Base-by-base conservation (phyloP, 352 stramenopile genomes). In the Thalassiosira livingstoniorum region DNA sequence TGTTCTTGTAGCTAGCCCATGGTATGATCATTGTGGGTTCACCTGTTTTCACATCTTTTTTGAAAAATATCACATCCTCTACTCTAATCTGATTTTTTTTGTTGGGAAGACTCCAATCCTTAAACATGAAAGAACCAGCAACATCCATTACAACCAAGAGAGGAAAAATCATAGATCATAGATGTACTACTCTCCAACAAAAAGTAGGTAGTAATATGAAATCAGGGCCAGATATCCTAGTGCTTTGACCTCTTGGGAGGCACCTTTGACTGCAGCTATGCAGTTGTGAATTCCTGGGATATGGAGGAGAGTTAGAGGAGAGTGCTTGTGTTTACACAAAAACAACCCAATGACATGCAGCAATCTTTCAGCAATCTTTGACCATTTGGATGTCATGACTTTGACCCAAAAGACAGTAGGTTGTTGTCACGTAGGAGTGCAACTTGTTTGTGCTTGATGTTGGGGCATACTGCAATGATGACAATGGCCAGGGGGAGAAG, bases 101-200 rank as follows among this genome's bases (percentile, higher is more conserved):
- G 29, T 58, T 58, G 21, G 21, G 47, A 58, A 29, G 21, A 11
- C 5, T 15, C 27, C 21, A 4, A 4, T 4, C 21, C 27, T 11
- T 5, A 7, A 29, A 29, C 27, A n/a, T 23, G 27, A 18, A 32
- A 45, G 7, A n/a, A n/a, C n/a, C n/a, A n/a, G n/a, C n/a, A n/a
- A n/a, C n/a, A n/a, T n/a, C n/a, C n/a, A n/a, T n/a, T n/a, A n/a
- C n/a, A n/a, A 58, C 25, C 72, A 72, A 42, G 34, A 31, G 2
- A 4, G 2, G 34, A 54, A 57, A 0, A 18, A n/a, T 5, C 27
- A 18, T 1, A 7, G 21, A 13, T 79, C 65, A 0, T 25, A 25
- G n/a, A 35, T 77, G 65, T 82, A 82, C 35, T 65, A 65, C 25
- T 65, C 57, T 43, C 57, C 29, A 1, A 65, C 29, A 5, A 7